phyloP scores from a whole-genome alignment of 371 early-diverging fungal genomes.

The Rhizopus sp. region DNA sequence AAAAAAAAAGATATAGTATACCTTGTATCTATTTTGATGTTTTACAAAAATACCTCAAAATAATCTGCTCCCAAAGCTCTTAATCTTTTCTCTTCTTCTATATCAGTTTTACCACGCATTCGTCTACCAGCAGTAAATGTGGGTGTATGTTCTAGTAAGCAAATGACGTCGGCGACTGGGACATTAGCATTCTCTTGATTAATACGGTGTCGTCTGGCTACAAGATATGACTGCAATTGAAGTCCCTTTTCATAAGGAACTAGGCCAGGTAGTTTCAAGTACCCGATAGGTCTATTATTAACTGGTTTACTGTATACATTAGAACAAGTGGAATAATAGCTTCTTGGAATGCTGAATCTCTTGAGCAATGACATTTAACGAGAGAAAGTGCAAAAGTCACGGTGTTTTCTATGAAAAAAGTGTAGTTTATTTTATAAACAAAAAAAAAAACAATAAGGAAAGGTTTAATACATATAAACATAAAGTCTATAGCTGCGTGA shows the following conservation, averaged over 20 bases:
- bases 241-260: constrained; percentile 62
- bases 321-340: constrained; percentile 9
- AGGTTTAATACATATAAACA: not conserved
- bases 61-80: constrained; percentile 75
- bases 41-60: constrained; percentile 53
- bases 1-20: not conserved
- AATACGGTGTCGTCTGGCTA: constrained; percentile 46
- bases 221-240: constrained; percentile 55
- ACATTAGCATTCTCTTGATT: constrained; percentile 8
- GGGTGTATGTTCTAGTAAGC: constrained; percentile 87
- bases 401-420: not conserved
- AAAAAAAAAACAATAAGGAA: constrained; percentile 6
- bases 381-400: not conserved
- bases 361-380: constrained; percentile 1
- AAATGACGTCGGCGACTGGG: constrained; percentile 57
- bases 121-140: constrained; percentile 93
- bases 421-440: not conserved
- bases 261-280: constrained; percentile 16
- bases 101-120: constrained; percentile 59
- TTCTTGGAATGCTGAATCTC: not conserved
- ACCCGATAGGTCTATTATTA: constrained; percentile 24
- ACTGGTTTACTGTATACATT: constrained; percentile 12
- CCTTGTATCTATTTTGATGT: not conserved
- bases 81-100: constrained; percentile 61
- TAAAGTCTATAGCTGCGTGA: too few species aligned